Percentiles rank a stretch among this genome's conserved stretches.
These are phyloP conservation scores for Trametes punicea DNA, from an alignment of 768 basidiomycete genomes.

Conservation along the genomic window DNA sequence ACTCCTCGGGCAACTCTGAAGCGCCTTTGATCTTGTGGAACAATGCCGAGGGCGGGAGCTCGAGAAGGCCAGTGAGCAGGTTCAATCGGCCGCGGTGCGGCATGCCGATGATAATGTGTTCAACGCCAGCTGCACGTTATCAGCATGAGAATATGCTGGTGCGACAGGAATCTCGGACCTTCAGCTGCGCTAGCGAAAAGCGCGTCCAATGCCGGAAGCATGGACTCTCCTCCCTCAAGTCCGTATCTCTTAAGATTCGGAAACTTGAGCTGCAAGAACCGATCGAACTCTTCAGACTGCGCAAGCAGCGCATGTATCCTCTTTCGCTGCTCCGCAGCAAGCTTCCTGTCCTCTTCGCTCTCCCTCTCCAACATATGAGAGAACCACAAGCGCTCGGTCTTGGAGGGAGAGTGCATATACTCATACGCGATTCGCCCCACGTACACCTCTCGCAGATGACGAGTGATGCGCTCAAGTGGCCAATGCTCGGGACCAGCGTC, in stretches of 20 bases:
- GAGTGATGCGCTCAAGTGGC: constrained; percentile 67
- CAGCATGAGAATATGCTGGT: background rate
- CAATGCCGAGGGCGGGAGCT: constrained; percentile 61
- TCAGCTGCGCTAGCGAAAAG: constrained; percentile 66
- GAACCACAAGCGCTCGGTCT: constrained; percentile 87
- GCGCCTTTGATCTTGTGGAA: constrained; percentile 89
- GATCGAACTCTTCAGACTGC: constrained; percentile 77
- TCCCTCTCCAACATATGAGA: constrained; percentile 78
- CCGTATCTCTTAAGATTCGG: constrained; percentile 87
- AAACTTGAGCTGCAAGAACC: constrained; percentile 84
- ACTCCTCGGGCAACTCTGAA: constrained; percentile 61
- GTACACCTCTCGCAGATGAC: constrained; percentile 70
- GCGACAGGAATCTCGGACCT: constrained; percentile 39
- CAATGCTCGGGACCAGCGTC: constrained; percentile 46
- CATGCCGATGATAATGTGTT: constrained; percentile 77
- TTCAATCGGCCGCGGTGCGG: constrained; percentile 88
- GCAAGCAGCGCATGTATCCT: constrained; percentile 68
- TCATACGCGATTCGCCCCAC: constrained; percentile 88
- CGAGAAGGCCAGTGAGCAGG: constrained; percentile 73
- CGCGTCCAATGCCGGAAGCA: constrained; percentile 83
- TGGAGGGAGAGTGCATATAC: constrained; percentile 86
- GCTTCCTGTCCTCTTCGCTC: background rate
- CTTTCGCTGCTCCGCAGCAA: constrained; percentile 39
- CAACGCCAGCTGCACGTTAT: constrained; percentile 49
- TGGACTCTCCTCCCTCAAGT: constrained; percentile 90